Evolutionary conservation across 2,329 filamentous ascomycete genomes (phyloP).

Genomic region (Sporothrix brunneoviolacea): DNA sequence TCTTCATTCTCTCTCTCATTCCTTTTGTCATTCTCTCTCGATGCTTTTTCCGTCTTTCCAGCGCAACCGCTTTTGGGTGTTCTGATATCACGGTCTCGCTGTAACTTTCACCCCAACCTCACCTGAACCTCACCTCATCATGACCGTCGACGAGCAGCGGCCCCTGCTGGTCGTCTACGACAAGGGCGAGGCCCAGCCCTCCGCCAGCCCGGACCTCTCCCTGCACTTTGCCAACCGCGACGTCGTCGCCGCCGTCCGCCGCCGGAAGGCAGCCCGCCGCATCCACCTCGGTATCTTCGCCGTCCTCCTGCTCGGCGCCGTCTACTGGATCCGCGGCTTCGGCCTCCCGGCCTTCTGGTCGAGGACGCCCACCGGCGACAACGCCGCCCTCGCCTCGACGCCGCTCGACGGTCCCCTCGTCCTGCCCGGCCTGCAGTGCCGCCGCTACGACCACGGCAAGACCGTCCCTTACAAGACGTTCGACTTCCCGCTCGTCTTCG

Average conservation of each 20-base stretch:
- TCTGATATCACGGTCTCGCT: neutral
- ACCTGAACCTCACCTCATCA: neutral
- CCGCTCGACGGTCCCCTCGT: conserved; percentile 11
- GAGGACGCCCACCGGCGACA: no score
- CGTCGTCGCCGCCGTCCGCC: neutral
- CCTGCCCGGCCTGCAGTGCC: neutral
- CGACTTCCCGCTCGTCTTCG: conserved; percentile 30
- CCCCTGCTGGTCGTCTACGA: neutral
- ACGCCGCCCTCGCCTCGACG: neutral
- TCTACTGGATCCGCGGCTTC: neutral
- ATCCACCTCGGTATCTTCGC: neutral
- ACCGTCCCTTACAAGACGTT: neutral
- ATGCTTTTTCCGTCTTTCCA: no score
- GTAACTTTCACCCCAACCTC: neutral
- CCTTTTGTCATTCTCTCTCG: neutral
- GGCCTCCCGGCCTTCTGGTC: neutral
- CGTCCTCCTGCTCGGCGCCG: neutral
- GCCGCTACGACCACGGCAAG: neutral
- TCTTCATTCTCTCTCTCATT: neutral
- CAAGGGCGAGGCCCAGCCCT: neutral
- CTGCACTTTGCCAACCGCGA: no score
- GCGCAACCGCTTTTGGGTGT: no score
- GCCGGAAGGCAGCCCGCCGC: neutral
- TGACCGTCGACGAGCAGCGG: conserved; percentile 1
- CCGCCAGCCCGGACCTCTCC: neutral